A percentile compares a stretch with the other conserved stretches of the same genome.
Conservation (phyloP, 1,284 basidiomycete species). For the Mycosarcoma mackinlayi region DNA sequence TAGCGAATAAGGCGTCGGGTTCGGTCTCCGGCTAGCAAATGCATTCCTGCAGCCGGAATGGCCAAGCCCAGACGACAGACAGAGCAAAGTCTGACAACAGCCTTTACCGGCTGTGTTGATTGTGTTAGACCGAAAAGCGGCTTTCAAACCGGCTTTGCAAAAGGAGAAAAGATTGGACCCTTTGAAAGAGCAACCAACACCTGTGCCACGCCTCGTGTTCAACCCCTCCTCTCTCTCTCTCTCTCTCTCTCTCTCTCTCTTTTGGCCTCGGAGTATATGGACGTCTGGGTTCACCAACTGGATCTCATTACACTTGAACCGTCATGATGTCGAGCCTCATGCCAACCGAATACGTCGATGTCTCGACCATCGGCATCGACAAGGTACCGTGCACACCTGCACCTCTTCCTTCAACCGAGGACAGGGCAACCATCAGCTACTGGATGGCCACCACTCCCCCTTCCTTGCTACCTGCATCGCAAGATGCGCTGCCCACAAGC, state of each 20-base stretch:
- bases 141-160: slow-evolving; percentile 6
- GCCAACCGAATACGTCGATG: slow-evolving; percentile 23
- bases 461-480: slow-evolving; percentile 1
- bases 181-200: not conserved
- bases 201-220: too few relatives aligned
- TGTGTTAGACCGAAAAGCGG: not conserved
- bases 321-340: not conserved
- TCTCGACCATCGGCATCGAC: slow-evolving; percentile 45
- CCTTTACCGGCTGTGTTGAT: not conserved
- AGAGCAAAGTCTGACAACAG: not conserved
- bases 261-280: too few relatives aligned
- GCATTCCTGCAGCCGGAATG: not conserved
- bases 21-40: not conserved
- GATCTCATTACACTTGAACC: not conserved
- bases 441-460: slow-evolving; percentile 38
- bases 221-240: not conserved
- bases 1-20: too few relatives aligned
- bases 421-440: slow-evolving; percentile 37
- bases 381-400: slow-evolving; percentile 8
- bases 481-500: not conserved
- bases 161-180: slow-evolving; percentile 1
- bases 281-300: too few relatives aligned
- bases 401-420: slow-evolving; percentile 16
- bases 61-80: not conserved
- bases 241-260: too few relatives aligned